phyloP scores from a whole-genome alignment of 345 rosid species.

The Leavenworthia alabamica region DNA sequence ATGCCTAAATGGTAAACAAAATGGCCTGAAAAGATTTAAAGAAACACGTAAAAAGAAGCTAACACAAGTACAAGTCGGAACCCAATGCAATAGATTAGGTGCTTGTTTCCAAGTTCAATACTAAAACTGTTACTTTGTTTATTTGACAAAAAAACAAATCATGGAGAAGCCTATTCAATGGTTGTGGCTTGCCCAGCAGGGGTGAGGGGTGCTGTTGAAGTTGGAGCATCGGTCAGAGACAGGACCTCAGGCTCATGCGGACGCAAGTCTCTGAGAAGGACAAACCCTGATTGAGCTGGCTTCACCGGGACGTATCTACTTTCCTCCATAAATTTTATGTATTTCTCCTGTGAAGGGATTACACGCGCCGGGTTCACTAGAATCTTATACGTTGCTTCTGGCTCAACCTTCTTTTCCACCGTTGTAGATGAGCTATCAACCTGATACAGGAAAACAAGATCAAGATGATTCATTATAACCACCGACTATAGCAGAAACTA shows the following conservation, averaged over 20 bases:
- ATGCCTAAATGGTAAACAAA: too few relatives aligned
- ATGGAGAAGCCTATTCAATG: constrained; percentile 70
- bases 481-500: too few relatives aligned
- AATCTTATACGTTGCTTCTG: constrained; percentile 67
- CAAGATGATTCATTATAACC: too few relatives aligned
- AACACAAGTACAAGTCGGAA: not conserved
- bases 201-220: constrained; percentile 49
- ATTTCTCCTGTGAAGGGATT: constrained; percentile 81
- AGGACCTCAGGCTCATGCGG: constrained; percentile 78
- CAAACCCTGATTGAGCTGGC: constrained; percentile 82
- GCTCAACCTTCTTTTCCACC: constrained; percentile 75
- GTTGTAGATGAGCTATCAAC: constrained; percentile 58
- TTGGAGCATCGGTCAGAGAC: constrained; percentile 75
- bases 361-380: constrained; percentile 90
- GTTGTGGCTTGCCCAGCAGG: constrained; percentile 66
- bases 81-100: not conserved
- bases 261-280: constrained; percentile 65
- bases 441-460: constrained; percentile 32
- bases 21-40: too few relatives aligned
- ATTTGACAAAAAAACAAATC: not conserved
- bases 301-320: constrained; percentile 84
- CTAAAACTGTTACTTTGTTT: not conserved
- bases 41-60: too few relatives aligned
- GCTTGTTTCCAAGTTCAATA: not conserved
- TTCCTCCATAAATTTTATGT: constrained; percentile 59